A percentile compares a stretch with the other conserved stretches of the same genome.
These are phyloP conservation scores for Aspergillus novofumigatus DNA, from an alignment of 2,329 filamentous ascomycete genomes.

Conservation along the genomic window DNA sequence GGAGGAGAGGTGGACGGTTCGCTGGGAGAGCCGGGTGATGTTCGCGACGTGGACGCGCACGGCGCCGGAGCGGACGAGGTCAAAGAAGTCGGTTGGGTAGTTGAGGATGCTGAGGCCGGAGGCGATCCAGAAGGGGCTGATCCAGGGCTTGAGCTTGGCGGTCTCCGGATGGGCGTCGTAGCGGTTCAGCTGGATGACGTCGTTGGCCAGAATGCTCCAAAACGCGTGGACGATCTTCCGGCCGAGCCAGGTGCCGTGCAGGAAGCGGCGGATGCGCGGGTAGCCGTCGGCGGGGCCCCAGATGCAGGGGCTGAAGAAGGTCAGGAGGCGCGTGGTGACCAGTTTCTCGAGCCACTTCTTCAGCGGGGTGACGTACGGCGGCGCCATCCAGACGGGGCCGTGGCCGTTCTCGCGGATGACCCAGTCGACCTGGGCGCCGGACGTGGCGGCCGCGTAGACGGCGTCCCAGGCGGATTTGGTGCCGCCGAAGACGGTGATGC, in stretches of 20 bases:
- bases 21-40: slow-evolving; percentile 45
- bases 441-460: slow-evolving; percentile 54
- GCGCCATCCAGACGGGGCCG: slow-evolving; percentile 39
- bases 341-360: slow-evolving; percentile 66
- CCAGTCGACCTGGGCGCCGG: slow-evolving; percentile 47
- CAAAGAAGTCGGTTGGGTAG: slow-evolving; percentile 55
- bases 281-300: slow-evolving; percentile 65
- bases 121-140: slow-evolving; percentile 50
- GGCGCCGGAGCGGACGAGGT: slow-evolving; percentile 50
- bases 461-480: slow-evolving; percentile 62
- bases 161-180: slow-evolving; percentile 45
- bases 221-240: slow-evolving; percentile 49
- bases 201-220: slow-evolving; percentile 49
- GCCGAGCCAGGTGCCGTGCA: slow-evolving; percentile 52
- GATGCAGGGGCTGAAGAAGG: slow-evolving; percentile 70
- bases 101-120: slow-evolving; percentile 58
- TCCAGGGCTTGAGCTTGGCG: slow-evolving; percentile 45
- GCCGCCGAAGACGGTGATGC: slow-evolving; percentile 52
- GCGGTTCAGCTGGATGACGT: slow-evolving; percentile 46
- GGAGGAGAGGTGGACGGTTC: slow-evolving; percentile 46
- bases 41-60: slow-evolving; percentile 55
- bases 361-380: slow-evolving; percentile 60
- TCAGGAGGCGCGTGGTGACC: slow-evolving; percentile 62
- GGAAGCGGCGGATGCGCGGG: slow-evolving; percentile 37
- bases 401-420: slow-evolving; percentile 41